Evolutionary conservation across 2,329 filamentous ascomycete genomes (phyloP).

Genomic region (Myotisia sp.): DNA sequence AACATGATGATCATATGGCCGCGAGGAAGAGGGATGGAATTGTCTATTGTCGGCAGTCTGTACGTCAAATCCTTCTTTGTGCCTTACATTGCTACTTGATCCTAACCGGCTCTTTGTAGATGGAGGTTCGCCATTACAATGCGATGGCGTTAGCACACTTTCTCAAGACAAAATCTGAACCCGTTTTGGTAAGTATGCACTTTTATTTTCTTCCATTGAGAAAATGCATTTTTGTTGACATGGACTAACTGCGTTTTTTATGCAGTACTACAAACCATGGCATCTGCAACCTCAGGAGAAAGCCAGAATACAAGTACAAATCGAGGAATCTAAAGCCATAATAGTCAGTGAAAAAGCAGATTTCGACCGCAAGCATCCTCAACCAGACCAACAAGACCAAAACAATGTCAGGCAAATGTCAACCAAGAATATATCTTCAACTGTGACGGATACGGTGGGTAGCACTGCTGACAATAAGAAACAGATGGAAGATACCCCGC

Average conservation of each 20-base stretch:
- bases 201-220: too few relatives aligned
- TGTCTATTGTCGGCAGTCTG: constrained; percentile 60
- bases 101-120: too few relatives aligned
- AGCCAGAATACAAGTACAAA: constrained; percentile 54
- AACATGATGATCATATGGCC: constrained; percentile 46
- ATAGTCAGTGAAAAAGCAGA: constrained; percentile 53
- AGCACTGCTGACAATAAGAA: constrained; percentile 5
- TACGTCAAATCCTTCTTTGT: constrained; percentile 42
- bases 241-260: too few relatives aligned
- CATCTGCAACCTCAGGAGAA: constrained; percentile 56
- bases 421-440: too few relatives aligned
- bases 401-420: constrained; percentile 4
- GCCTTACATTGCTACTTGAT: too few relatives aligned
- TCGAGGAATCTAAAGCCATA: constrained; percentile 47
- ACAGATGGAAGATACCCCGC: constrained; percentile 3
- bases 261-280: constrained; percentile 76
- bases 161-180: constrained; percentile 56
- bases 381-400: constrained; percentile 5
- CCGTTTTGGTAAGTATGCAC: constrained; percentile 59
- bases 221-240: too few relatives aligned
- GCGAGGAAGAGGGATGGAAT: constrained; percentile 56
- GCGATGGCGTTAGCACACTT: constrained; percentile 58
- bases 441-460: constrained; percentile 9
- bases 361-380: constrained; percentile 34
- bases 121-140: constrained; percentile 60